These are phyloP conservation scores for Stephania cephalantha DNA, from an alignment of 164 flowering plant genomes.

Conservation along the genomic window DNA sequence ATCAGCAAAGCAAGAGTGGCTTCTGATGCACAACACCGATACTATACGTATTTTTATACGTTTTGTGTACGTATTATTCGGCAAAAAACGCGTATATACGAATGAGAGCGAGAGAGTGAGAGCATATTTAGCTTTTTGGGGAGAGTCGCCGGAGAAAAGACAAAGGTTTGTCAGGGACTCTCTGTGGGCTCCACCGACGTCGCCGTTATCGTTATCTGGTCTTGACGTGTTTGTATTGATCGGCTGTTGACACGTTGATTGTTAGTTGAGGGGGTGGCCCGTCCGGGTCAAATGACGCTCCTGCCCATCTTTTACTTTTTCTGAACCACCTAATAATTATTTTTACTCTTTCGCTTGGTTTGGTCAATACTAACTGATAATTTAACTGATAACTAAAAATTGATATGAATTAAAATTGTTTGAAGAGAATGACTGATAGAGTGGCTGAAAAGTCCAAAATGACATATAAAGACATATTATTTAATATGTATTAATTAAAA, in stretches of 20 bases:
- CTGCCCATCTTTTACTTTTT: not conserved
- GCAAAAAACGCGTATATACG: too few species aligned
- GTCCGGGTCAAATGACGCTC: not conserved
- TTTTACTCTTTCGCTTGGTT: too few species aligned
- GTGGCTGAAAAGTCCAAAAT: too few species aligned
- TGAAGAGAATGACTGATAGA: too few species aligned
- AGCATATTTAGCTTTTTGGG: conserved; percentile 7
- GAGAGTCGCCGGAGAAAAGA: conserved; percentile 26
- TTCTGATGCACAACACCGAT: conserved; percentile 41
- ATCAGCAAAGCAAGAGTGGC: conserved; percentile 55
- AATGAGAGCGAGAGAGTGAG: not conserved
- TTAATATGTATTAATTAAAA: too few species aligned
- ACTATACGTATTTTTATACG: too few species aligned
- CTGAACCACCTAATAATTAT: too few species aligned
- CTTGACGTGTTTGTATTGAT: not conserved
- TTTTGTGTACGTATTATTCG: too few species aligned
- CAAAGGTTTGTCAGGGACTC: conserved; percentile 10
- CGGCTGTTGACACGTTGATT: not conserved
- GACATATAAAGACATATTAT: too few species aligned
- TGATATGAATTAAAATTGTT: too few species aligned
- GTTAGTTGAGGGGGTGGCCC: not conserved
- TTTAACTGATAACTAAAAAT: too few species aligned
- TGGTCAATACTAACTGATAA: too few species aligned
- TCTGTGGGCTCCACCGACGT: not conserved
- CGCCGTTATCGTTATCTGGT: not conserved